Percentiles rank a stretch among this genome's conserved stretches.
Evolutionary conservation across 768 basidiomycete species (phyloP).

Genomic region (Pisolithus albus): DNA sequence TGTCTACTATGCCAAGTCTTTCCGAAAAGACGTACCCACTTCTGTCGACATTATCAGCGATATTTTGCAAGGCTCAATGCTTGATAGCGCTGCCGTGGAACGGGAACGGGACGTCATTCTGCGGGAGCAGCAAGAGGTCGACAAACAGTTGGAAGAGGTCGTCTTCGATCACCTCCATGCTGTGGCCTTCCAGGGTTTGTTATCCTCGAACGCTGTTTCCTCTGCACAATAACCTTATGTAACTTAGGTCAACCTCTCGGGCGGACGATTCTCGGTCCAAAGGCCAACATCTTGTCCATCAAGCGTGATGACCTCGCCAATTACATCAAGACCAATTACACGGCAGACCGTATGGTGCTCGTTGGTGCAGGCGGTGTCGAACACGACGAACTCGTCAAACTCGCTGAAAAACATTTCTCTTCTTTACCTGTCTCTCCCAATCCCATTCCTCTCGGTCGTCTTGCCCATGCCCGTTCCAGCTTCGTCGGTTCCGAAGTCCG

Average conservation of each 20-base stretch:
- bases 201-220: not conserved
- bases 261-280: slow-evolving; percentile 95
- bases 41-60: slow-evolving; percentile 97
- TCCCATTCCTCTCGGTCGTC: slow-evolving; percentile 83
- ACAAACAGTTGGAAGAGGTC: slow-evolving; percentile 97
- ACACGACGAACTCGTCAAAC: slow-evolving; percentile 86
- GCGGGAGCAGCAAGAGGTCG: slow-evolving; percentile 97
- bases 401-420: slow-evolving; percentile 92
- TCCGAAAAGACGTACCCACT: slow-evolving; percentile 86
- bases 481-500: slow-evolving; percentile 96
- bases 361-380: slow-evolving; percentile 95
- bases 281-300: slow-evolving; percentile 93
- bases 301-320: slow-evolving; percentile 77
- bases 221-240: slow-evolving; percentile 6
- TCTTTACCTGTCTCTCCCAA: slow-evolving; percentile 78
- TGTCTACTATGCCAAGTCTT: slow-evolving; percentile 98
- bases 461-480: slow-evolving; percentile 65
- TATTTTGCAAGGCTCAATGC: slow-evolving; percentile 94
- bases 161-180: slow-evolving; percentile 98
- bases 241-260: slow-evolving; percentile 83
- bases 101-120: slow-evolving; percentile 94
- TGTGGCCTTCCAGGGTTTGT: slow-evolving; percentile 90
- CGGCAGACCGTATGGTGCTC: slow-evolving; percentile 97
- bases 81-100: slow-evolving; percentile 83
- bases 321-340: slow-evolving; percentile 98